Percentiles rank a stretch among this genome's conserved stretches.
phyloP scores from a whole-genome alignment of 1,284 basidiomycete genomes.

The Ceratobasidium sp. region DNA sequence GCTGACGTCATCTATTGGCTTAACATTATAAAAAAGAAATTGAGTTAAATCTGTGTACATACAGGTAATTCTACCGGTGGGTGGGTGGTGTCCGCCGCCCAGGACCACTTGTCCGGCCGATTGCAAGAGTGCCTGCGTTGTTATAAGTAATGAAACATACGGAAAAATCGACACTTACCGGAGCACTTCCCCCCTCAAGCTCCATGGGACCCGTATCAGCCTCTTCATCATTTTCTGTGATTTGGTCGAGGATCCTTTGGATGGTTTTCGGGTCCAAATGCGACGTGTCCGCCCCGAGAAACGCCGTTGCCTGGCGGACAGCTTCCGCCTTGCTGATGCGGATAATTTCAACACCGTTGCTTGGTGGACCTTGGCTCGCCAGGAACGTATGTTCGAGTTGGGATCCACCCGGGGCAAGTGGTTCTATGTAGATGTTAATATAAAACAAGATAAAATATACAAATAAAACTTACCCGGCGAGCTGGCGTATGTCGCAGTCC shows the following conservation, averaged over 20 bases:
- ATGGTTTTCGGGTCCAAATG: background rate
- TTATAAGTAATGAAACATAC: background rate
- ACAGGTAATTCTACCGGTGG: background rate
- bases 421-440: background rate
- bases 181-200: constrained; percentile 30
- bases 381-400: background rate
- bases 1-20: too few species aligned
- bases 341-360: background rate
- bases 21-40: background rate
- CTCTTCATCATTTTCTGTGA: background rate
- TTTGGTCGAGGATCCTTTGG: background rate
- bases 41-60: background rate
- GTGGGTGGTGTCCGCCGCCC: constrained; percentile 23
- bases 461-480: background rate
- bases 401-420: constrained; percentile 1
- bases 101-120: constrained; percentile 14
- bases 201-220: constrained; percentile 4
- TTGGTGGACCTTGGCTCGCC: constrained; percentile 1
- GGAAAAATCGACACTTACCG: background rate
- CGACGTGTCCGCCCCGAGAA: constrained; percentile 1
- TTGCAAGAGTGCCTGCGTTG: constrained; percentile 9
- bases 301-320: background rate
- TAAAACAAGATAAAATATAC: background rate
- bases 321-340: background rate
- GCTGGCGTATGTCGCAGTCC: background rate